Evolutionary conservation across 2,329 filamentous ascomycete genomes (phyloP), one percentile per base, ranked within the genome.

Genomic region (Alternaria sp.): DNA sequence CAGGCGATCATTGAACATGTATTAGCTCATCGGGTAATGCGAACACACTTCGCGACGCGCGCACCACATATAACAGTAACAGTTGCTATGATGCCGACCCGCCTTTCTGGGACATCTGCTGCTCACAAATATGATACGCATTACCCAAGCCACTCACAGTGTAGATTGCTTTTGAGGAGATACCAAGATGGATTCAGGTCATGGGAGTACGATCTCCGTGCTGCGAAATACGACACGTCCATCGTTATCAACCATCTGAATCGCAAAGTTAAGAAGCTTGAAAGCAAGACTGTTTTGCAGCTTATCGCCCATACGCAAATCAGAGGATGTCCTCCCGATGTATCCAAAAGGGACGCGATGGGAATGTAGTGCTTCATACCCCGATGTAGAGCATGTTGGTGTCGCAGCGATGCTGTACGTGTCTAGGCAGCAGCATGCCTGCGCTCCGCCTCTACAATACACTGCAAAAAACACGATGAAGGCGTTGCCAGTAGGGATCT

Each of bases 121-220:
- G 14, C 30, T 37, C 7, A 37, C 30, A 8, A 15, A 9, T 3
- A 37, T 15, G 14, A 2, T 37, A 15, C 1, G 14, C 30, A 37
- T 2, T 5, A 37, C 30, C 25, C 30, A 4, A 15, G 30, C 14
- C 8, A 37, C 30, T 15, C 2, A 4, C 6, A 37, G 6, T 0
- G 14, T 4, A 1, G 7, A 15, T 2, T 3, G 0, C 14, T 8
- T 37, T 37, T 2, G 7, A 2, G 30, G 4, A 37, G 30, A 1
- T 2, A 4, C 14, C 4, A 37, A 15, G 0, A 37, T 37, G 7
- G 14, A 8, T 37, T 15, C 14, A 37, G 14, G 14, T 3, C 2
- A 15, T 4, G 7, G 14, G 14, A 15, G 14, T 37, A 15, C 14
- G 7, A 37, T 37, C 14, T 9, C 14, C 14, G 30, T 15, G 30